phyloP scores from a whole-genome alignment of 2,329 filamentous ascomycete genomes.

The Sporothrix pseudoabietina region DNA sequence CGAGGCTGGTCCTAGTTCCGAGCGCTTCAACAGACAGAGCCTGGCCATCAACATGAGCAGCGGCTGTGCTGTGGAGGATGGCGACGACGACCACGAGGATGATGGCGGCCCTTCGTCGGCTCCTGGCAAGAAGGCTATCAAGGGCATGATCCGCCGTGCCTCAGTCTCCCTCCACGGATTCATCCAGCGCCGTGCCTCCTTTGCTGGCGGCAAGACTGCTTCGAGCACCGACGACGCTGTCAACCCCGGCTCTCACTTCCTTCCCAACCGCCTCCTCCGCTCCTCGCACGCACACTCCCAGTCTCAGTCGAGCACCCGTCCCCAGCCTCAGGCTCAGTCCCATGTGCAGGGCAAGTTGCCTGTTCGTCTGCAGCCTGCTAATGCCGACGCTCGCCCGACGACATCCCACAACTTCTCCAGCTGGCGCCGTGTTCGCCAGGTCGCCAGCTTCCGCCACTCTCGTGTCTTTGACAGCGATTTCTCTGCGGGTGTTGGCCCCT shows the following conservation, averaged over 20 bases:
- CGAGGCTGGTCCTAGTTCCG: conserved; percentile 25
- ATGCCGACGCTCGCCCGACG: conserved; percentile 42
- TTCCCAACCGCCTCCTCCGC: conserved; percentile 32
- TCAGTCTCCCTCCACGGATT: conserved; percentile 57
- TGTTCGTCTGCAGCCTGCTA: conserved; percentile 28
- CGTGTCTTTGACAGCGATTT: conserved; percentile 49
- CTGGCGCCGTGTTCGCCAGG: conserved; percentile 57
- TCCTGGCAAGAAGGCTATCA: conserved; percentile 44
- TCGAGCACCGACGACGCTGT: conserved; percentile 34
- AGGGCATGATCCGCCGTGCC: conserved; percentile 57
- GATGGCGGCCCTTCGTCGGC: conserved; percentile 14
- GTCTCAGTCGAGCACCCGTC: conserved; percentile 28
- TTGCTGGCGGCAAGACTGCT: conserved; percentile 38
- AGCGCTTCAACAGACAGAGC: not conserved
- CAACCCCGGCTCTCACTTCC: conserved; percentile 4
- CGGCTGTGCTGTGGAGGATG: conserved; percentile 36
- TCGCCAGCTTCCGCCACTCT: conserved; percentile 52
- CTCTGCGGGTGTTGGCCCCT: conserved; percentile 24
- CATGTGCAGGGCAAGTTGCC: not conserved
- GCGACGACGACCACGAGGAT: conserved; percentile 40
- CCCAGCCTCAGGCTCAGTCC: not conserved
- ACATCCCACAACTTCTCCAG: conserved; percentile 52
- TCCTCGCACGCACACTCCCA: conserved; percentile 42
- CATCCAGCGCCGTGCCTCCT: conserved; percentile 52
- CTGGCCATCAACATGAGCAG: conserved; percentile 27